Percentiles rank a stretch among this genome's conserved stretches.
These are phyloP conservation scores for Eragrostis nindensis DNA, from an alignment of 176 grass and related monocot species.

Conservation along the genomic window DNA sequence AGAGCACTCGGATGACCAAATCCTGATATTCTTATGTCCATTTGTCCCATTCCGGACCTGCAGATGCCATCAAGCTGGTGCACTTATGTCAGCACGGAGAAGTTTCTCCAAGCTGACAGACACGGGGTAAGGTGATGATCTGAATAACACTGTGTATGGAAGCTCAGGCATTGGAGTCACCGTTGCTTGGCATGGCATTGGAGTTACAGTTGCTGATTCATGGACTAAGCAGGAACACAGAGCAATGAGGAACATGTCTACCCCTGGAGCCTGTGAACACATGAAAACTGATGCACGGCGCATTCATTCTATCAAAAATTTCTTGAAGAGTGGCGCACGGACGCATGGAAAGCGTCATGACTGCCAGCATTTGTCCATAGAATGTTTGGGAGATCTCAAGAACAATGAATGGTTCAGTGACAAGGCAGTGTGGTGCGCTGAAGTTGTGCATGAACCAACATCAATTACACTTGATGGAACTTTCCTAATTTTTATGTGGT, in stretches of 20 bases:
- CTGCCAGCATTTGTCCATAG: too few species aligned
- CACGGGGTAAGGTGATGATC: neutral
- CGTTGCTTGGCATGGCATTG: neutral
- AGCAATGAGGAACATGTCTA: neutral
- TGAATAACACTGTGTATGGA: neutral
- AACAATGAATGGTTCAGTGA: too few species aligned
- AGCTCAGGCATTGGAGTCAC: neutral
- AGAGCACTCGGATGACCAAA: neutral
- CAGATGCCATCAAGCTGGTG: neutral
- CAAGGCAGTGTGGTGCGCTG: too few species aligned
- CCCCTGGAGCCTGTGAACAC: neutral
- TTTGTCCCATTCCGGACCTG: neutral
- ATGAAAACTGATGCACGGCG: neutral
- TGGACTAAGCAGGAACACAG: neutral
- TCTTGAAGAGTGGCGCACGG: neutral
- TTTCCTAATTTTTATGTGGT: too few species aligned
- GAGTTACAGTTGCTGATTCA: neutral
- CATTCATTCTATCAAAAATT: neutral
- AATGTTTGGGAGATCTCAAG: too few species aligned
- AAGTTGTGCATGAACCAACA: too few species aligned
- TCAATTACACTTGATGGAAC: too few species aligned
- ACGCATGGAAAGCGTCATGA: too few species aligned
- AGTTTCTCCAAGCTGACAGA: neutral
- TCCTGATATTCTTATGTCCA: neutral
- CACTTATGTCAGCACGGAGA: neutral